These are phyloP conservation scores for Maudiozyma serrabonitensis DNA, from an alignment of 805 yeast genomes.

Conservation along the genomic window DNA sequence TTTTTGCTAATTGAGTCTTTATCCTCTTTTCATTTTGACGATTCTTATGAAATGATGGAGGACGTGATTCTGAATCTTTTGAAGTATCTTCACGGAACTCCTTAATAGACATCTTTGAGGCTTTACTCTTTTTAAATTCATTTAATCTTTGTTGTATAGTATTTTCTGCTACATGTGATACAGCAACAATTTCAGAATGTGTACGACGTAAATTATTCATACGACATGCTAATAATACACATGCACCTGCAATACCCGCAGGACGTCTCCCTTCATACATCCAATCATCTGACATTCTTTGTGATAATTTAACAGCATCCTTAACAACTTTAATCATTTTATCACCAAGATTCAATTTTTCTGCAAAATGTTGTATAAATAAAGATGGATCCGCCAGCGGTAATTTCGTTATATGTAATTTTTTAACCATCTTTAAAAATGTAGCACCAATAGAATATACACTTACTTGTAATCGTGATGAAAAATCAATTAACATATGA, in stretches of 20 bases:
- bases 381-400: constrained; percentile 93
- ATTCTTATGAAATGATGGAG: constrained; percentile 73
- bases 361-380: constrained; percentile 89
- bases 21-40: constrained; percentile 40
- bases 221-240: constrained; percentile 84
- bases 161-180: constrained; percentile 90
- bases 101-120: constrained; percentile 63
- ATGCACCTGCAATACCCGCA: constrained; percentile 97
- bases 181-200: constrained; percentile 88
- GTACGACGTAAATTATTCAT: constrained; percentile 92
- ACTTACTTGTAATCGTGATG: constrained; percentile 78
- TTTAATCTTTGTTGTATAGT: constrained; percentile 84
- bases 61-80: constrained; percentile 37
- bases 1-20: constrained; percentile 26
- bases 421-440: constrained; percentile 83
- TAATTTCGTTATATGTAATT: constrained; percentile 60
- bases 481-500: constrained; percentile 93
- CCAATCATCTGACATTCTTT: constrained; percentile 92
- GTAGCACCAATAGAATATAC: constrained; percentile 96
- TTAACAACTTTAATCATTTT: constrained; percentile 63
- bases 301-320: constrained; percentile 82
- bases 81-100: constrained; percentile 47
- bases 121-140: constrained; percentile 72
- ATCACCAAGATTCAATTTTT: constrained; percentile 71
- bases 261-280: constrained; percentile 95